phyloP scores from a whole-genome alignment of 345 rosid genomes.

The Eucalyptus pauciflora region DNA sequence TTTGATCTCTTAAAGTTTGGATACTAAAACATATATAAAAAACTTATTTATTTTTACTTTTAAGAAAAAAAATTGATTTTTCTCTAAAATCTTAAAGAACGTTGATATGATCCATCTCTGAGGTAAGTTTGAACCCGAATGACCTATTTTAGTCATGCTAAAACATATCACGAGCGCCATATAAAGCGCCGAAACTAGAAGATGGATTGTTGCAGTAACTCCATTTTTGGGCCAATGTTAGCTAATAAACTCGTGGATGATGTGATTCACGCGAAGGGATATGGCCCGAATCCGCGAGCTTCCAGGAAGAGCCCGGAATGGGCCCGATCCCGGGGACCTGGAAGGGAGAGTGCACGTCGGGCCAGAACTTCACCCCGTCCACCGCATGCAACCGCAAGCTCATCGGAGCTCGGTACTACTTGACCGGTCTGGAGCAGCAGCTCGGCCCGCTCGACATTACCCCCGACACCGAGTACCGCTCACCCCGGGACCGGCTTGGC shows the following conservation, averaged over 20 bases:
- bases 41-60: background rate
- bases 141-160: background rate
- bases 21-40: accelerated
- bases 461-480: constrained; percentile 30
- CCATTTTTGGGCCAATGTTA: background rate
- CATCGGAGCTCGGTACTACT: constrained; percentile 63
- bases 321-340: constrained; percentile 42
- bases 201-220: background rate
- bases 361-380: constrained; percentile 35
- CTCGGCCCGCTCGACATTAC: constrained; percentile 14
- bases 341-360: constrained; percentile 51
- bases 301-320: constrained; percentile 20
- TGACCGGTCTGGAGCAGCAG: constrained; percentile 30
- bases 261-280: constrained; percentile 21
- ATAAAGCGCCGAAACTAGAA: background rate
- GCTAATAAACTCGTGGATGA: background rate
- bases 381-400: constrained; percentile 48
- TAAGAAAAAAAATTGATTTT: background rate
- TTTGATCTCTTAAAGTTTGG: background rate
- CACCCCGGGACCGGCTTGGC: constrained; percentile 43
- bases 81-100: background rate
- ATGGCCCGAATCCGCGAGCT: constrained; percentile 73
- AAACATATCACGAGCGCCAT: background rate
- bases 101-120: background rate
- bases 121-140: background rate